Evolutionary conservation across 78 protist genomes (phyloP).

Genomic region (Ministeria vibrans): DNA sequence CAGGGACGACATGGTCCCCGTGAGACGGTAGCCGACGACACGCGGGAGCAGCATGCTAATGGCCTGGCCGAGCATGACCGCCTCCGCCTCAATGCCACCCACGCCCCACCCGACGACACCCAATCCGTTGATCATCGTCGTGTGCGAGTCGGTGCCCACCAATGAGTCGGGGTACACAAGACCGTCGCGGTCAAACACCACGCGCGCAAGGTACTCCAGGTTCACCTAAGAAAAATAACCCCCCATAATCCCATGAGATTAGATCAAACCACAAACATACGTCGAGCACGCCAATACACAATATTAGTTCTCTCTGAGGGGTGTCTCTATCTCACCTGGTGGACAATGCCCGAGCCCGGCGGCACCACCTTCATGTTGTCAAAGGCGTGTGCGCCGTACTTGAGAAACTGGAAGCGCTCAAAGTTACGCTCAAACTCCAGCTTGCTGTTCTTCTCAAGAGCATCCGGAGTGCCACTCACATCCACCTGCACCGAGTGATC

Average conservation of each 20-base stretch:
- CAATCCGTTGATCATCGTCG: slow-evolving; percentile 78
- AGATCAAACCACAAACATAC: too few species aligned
- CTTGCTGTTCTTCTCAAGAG: slow-evolving; percentile 53
- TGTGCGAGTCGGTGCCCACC: slow-evolving; percentile 83
- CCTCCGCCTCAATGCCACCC: slow-evolving; percentile 86
- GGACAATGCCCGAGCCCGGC: slow-evolving; percentile 87
- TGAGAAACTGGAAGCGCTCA: slow-evolving; percentile 78
- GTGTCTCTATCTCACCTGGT: slow-evolving; percentile 67
- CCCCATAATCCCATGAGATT: too few species aligned
- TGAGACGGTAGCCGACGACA: slow-evolving; percentile 74
- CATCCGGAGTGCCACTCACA: slow-evolving; percentile 16
- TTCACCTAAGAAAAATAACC: too few species aligned
- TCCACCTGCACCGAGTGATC: not conserved
- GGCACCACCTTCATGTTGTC: slow-evolving; percentile 67
- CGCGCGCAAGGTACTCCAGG: slow-evolving; percentile 79
- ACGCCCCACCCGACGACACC: slow-evolving; percentile 82
- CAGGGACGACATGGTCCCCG: slow-evolving; percentile 52
- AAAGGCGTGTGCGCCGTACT: slow-evolving; percentile 76
- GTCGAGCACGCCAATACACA: too few species aligned
- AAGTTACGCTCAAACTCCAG: slow-evolving; percentile 65
- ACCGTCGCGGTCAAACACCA: slow-evolving; percentile 55
- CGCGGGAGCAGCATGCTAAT: slow-evolving; percentile 62
- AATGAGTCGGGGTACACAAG: slow-evolving; percentile 76
- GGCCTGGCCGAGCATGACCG: slow-evolving; percentile 80
- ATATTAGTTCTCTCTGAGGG: too few species aligned